These are phyloP conservation scores for Amniculicola lignicola DNA, from an alignment of 495 filamentous ascomycete species.

Conservation along the genomic window DNA sequence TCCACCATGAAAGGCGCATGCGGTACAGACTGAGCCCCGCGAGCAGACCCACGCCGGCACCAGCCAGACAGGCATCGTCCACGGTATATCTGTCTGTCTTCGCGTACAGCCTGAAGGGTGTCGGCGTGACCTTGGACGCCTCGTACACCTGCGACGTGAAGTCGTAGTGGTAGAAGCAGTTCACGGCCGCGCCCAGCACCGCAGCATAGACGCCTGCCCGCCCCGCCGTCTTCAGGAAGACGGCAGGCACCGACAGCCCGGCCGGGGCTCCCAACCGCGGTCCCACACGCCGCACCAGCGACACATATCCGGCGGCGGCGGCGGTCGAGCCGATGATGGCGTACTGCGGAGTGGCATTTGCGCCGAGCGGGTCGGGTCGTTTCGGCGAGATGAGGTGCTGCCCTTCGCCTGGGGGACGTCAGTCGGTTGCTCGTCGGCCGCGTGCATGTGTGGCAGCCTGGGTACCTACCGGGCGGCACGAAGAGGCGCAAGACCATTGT, in stretches of 20 bases:
- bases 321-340: slow-evolving; percentile 2
- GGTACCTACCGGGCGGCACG: slow-evolving; percentile 4
- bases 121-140: not conserved
- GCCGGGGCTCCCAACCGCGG: not conserved
- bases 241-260: not conserved
- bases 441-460: not conserved
- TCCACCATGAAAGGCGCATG: not conserved
- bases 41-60: slow-evolving; percentile 5
- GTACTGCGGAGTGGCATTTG: slow-evolving; percentile 3
- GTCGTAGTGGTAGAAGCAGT: slow-evolving; percentile 2
- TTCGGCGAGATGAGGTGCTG: not conserved
- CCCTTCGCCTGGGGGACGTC: slow-evolving; percentile 5
- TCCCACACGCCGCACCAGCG: not conserved
- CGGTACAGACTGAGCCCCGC: not conserved
- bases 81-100: slow-evolving; percentile 5
- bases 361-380: slow-evolving; percentile 2
- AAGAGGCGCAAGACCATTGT: not conserved
- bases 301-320: not conserved
- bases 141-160: not conserved
- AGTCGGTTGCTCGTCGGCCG: not conserved
- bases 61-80: slow-evolving; percentile 11
- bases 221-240: not conserved
- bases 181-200: not conserved
- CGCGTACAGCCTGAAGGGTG: slow-evolving; percentile 4
- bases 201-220: not conserved